Percentiles rank a stretch among this genome's conserved stretches.
Conservation (phyloP, 2,329 filamentous ascomycete genomes). For the Verticillium tricorpus region DNA sequence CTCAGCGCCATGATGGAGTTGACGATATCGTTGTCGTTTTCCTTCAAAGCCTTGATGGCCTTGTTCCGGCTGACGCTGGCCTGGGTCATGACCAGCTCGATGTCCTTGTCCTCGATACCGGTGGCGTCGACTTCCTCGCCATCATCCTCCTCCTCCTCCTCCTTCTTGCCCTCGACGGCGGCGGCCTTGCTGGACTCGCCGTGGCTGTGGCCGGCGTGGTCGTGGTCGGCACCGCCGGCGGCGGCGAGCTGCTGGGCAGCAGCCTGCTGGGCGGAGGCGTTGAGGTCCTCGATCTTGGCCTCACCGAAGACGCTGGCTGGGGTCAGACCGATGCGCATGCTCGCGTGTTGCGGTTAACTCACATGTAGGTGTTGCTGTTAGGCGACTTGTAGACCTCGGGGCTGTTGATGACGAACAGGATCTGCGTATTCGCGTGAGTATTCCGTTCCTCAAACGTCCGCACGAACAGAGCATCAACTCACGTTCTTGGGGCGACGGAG, state of each 20-base stretch:
- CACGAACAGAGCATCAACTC: slow-evolving; percentile 40
- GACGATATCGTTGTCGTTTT: slow-evolving; percentile 99
- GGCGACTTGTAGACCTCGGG: slow-evolving; percentile 99
- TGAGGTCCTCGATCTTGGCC: slow-evolving; percentile 99
- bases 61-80: slow-evolving; percentile 96
- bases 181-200: slow-evolving; percentile 62
- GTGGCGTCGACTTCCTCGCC: slow-evolving; percentile 93
- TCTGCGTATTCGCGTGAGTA: slow-evolving; percentile 46
- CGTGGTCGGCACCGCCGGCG: slow-evolving; percentile 56
- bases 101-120: slow-evolving; percentile 97
- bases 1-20: slow-evolving; percentile 99
- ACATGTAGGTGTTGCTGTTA: slow-evolving; percentile 99
- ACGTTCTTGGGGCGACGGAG: slow-evolving; percentile 98
- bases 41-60: slow-evolving; percentile 96
- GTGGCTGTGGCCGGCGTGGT: slow-evolving; percentile 70
- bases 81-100: slow-evolving; percentile 98
- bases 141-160: slow-evolving; percentile 82
- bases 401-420: slow-evolving; percentile 99
- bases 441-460: background rate
- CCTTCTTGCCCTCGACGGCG: slow-evolving; percentile 64
- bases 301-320: slow-evolving; percentile 87
- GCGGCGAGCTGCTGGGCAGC: slow-evolving; percentile 93
- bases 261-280: slow-evolving; percentile 94
- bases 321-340: background rate
- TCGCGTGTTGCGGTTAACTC: slow-evolving; percentile 34